These are phyloP conservation scores for Panaeolus papilionaceus DNA, from an alignment of 768 basidiomycete species.

Conservation along the genomic window DNA sequence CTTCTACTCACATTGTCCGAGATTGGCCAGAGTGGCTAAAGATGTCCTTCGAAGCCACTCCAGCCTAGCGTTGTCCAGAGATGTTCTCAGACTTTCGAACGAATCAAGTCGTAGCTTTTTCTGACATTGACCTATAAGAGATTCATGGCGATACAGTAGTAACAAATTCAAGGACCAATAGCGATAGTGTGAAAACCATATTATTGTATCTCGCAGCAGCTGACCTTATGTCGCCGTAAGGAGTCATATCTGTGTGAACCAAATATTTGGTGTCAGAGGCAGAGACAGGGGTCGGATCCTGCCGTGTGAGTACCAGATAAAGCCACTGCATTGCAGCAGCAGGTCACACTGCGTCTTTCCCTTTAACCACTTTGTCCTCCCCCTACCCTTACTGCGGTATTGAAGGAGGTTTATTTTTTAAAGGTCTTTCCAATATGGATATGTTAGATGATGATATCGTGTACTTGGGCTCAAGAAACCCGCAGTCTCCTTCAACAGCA, in stretches of 20 bases:
- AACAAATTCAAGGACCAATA: no score
- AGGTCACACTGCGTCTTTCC: slow-evolving; percentile 26
- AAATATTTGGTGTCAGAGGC: slow-evolving; percentile 17
- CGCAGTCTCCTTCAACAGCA: slow-evolving; percentile 31
- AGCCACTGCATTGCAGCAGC: slow-evolving; percentile 18
- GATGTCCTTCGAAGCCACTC: background rate
- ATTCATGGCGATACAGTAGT: background rate
- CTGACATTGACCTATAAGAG: background rate
- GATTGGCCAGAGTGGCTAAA: background rate
- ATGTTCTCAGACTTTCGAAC: slow-evolving; percentile 1
- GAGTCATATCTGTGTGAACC: slow-evolving; percentile 15
- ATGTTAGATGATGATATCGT: slow-evolving; percentile 64
- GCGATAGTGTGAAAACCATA: background rate
- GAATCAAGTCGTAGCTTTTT: background rate
- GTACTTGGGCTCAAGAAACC: slow-evolving; percentile 54
- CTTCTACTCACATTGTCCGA: background rate
- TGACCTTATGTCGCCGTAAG: slow-evolving; percentile 12
- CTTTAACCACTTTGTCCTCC: slow-evolving; percentile 21
- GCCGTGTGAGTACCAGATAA: slow-evolving; percentile 27
- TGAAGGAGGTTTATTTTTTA: slow-evolving; percentile 12
- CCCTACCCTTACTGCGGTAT: slow-evolving; percentile 11
- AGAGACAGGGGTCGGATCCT: slow-evolving; percentile 25
- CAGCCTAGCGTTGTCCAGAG: background rate
- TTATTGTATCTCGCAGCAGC: slow-evolving; percentile 10
- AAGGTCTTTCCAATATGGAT: slow-evolving; percentile 15